Evolutionary conservation across 1,139 yeast species (phyloP).

Genomic region (Kodamaea plutei): DNA sequence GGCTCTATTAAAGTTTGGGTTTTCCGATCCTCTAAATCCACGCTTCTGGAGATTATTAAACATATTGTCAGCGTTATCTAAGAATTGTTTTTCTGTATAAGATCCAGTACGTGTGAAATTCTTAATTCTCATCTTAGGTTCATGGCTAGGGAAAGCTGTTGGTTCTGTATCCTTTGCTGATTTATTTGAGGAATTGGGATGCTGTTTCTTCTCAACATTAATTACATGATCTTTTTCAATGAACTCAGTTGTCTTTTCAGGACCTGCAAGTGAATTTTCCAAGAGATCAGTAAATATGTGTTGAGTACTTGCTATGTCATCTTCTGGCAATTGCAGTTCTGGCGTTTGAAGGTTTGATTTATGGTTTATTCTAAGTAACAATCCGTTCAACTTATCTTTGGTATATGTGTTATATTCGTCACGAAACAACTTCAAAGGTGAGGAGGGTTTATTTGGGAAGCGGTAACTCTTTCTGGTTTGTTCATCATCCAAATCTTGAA

Average conservation of each 20-base stretch:
- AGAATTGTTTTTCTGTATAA: constrained; percentile 34
- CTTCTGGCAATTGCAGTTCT: constrained; percentile 4
- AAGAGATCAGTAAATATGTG: not conserved
- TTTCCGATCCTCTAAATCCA: constrained; percentile 19
- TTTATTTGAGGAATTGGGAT: not conserved
- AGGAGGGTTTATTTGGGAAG: constrained; percentile 21
- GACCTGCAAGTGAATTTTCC: not conserved
- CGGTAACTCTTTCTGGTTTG: constrained; percentile 13
- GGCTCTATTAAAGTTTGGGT: constrained; percentile 1
- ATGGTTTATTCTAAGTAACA: constrained; percentile 26
- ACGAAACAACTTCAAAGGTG: constrained; percentile 40
- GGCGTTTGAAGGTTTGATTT: constrained; percentile 15
- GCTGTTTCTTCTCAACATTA: not conserved
- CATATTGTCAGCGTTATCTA: constrained; percentile 37
- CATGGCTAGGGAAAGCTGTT: not conserved
- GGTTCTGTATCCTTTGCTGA: constrained; percentile 1
- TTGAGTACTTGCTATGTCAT: not conserved
- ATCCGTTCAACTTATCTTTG: constrained; percentile 32
- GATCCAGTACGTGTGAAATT: constrained; percentile 29
- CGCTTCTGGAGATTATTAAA: constrained; percentile 38
- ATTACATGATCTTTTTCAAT: constrained; percentile 1
- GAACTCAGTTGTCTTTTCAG: constrained; percentile 1
- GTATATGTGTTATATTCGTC: constrained; percentile 42
- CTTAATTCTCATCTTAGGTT: constrained; percentile 23
- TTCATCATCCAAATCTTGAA: constrained; percentile 20